Percentiles rank a stretch among this genome's conserved stretches.
Conservation (phyloP, 441 rosid genomes). For the Macaranga tanarius region DNA sequence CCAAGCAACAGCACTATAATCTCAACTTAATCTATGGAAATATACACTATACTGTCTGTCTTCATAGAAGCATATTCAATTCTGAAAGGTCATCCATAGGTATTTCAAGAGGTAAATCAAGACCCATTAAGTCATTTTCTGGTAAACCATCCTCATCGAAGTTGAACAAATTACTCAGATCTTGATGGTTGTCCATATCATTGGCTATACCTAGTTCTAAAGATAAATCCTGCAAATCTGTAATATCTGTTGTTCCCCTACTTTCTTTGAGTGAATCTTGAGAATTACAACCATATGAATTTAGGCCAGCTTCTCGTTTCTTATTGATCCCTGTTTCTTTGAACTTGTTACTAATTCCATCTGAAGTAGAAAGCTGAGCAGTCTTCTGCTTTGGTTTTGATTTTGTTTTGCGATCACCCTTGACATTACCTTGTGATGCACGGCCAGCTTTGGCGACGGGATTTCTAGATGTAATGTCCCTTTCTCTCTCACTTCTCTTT, state of each 20-base stretch:
- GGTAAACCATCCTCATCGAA: slow-evolving; percentile 54
- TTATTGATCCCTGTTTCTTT: slow-evolving; percentile 26
- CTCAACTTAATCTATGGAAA: slow-evolving; percentile 34
- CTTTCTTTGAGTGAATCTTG: slow-evolving; percentile 27
- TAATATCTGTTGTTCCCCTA: slow-evolving; percentile 29
- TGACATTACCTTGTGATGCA: slow-evolving; percentile 25
- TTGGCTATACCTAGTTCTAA: slow-evolving; percentile 38
- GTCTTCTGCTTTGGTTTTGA: slow-evolving; percentile 57
- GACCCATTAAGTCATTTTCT: slow-evolving; percentile 45
- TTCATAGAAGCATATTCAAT: slow-evolving; percentile 32
- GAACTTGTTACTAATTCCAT: slow-evolving; percentile 33
- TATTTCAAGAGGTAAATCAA: slow-evolving; percentile 42
- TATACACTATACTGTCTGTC: slow-evolving; percentile 39
- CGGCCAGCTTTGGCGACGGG: slow-evolving; percentile 39
- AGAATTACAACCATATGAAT: slow-evolving; percentile 15
- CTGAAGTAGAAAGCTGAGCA: slow-evolving; percentile 42
- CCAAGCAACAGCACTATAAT: slow-evolving; percentile 32
- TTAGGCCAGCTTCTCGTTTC: slow-evolving; percentile 32
- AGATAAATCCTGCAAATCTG: slow-evolving; percentile 38
- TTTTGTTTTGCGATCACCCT: slow-evolving; percentile 56
- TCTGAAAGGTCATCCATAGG: slow-evolving; percentile 52
- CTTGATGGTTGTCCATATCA: slow-evolving; percentile 34
- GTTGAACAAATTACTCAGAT: slow-evolving; percentile 42
- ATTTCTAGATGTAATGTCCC: slow-evolving; percentile 34
- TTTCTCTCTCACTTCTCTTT: slow-evolving; percentile 63